phyloP scores from a whole-genome alignment of 2,329 filamentous ascomycete genomes.

The Chaetothyriales sp. region DNA sequence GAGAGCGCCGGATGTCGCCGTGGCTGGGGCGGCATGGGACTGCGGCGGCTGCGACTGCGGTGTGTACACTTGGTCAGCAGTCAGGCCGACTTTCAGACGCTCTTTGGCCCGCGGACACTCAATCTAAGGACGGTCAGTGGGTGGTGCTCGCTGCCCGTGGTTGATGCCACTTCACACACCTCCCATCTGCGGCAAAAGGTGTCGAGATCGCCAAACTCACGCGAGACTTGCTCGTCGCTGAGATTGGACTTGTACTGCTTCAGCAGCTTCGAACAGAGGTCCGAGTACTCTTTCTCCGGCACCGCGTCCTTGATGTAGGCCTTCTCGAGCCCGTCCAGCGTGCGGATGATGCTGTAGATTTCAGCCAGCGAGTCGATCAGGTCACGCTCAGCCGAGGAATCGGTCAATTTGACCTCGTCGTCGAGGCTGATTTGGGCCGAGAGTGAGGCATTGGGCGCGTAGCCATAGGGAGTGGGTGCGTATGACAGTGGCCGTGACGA shows the following conservation, averaged over 20 bases:
- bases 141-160: not conserved
- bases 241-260: conserved; percentile 96
- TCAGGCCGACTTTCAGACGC: conserved; percentile 79
- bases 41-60: conserved; percentile 22
- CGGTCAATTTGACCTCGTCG: conserved; percentile 86
- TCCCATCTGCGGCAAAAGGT: conserved; percentile 87
- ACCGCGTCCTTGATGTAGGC: conserved; percentile 94
- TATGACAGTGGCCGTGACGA: conserved; percentile 54
- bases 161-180: conserved; percentile 38
- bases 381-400: conserved; percentile 76
- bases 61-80: conserved; percentile 41
- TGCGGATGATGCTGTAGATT: conserved; percentile 94
- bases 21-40: conserved; percentile 24
- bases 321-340: conserved; percentile 87
- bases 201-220: conserved; percentile 74
- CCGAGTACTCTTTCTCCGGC: conserved; percentile 81
- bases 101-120: conserved; percentile 91
- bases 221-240: conserved; percentile 78
- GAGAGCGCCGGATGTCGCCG: conserved; percentile 42
- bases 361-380: conserved; percentile 92
- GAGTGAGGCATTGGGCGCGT: conserved; percentile 69
- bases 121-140: conserved; percentile 43
- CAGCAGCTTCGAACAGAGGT: conserved; percentile 82
- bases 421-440: conserved; percentile 88
- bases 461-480: conserved; percentile 80